A percentile compares a stretch with the other conserved stretches of the same genome.
Conservation (phyloP, 495 filamentous ascomycete species). For the Aspergillus ostianus region DNA sequence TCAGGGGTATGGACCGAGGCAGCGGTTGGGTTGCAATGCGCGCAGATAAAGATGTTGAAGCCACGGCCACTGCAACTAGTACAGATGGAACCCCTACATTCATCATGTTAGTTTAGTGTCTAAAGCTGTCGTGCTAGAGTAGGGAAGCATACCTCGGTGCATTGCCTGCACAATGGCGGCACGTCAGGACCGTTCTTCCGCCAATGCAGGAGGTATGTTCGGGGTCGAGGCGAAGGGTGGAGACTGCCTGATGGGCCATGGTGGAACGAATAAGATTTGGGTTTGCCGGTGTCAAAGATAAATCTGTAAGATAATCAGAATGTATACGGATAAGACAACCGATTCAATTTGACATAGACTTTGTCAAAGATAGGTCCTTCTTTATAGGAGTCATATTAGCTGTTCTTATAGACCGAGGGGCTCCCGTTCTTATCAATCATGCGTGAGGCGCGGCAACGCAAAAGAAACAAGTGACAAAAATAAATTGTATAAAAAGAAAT, state of each 20-base stretch:
- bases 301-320: background rate
- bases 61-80: conserved; percentile 35
- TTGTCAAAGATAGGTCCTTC: background rate
- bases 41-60: conserved; percentile 38
- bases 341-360: background rate
- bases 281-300: background rate
- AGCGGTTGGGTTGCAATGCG: conserved; percentile 35
- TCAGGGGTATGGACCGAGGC: conserved; percentile 25
- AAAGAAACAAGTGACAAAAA: background rate
- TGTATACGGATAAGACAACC: background rate
- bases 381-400: background rate
- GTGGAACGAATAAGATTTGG: background rate
- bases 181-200: conserved; percentile 37
- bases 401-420: background rate
- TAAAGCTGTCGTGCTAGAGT: background rate
- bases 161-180: conserved; percentile 39
- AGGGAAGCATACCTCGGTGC: conserved; percentile 34
- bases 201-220: conserved; percentile 38
- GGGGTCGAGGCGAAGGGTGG: conserved; percentile 31
- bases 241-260: conserved; percentile 25
- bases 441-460: background rate
- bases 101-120: conserved; percentile 3
- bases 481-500: background rate
- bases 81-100: conserved; percentile 32
- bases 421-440: background rate